phyloP scores from a whole-genome alignment of 805 yeast genomes.

The Starmera amethionina region DNA sequence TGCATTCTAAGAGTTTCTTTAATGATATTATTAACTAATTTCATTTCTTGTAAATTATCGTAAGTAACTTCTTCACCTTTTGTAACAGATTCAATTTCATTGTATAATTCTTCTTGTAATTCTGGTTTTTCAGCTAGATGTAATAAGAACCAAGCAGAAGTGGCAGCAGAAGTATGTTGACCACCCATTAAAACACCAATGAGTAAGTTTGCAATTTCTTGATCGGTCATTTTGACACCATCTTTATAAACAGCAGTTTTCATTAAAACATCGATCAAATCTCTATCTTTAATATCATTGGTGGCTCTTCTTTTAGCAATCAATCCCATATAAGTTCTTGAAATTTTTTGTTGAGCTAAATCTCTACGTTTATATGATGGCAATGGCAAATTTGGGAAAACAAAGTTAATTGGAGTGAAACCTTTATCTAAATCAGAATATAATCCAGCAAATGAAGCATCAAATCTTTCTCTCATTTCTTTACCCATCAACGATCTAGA shows the following conservation, averaged over 20 bases:
- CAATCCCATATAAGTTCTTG: slow-evolving; percentile 70
- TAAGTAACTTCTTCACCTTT: slow-evolving; percentile 58
- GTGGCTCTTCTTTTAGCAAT: slow-evolving; percentile 63
- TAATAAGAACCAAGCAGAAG: slow-evolving; percentile 89
- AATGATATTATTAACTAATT: slow-evolving; percentile 71
- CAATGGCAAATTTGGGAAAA: slow-evolving; percentile 87
- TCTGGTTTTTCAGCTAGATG: slow-evolving; percentile 86
- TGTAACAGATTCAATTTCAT: slow-evolving; percentile 62
- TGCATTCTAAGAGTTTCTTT: slow-evolving; percentile 94
- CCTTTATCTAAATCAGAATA: slow-evolving; percentile 94
- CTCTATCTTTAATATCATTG: slow-evolving; percentile 77
- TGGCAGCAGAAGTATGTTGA: slow-evolving; percentile 95
- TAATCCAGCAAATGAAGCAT: slow-evolving; percentile 72
- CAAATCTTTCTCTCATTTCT: slow-evolving; percentile 78
- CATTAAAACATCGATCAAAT: slow-evolving; percentile 83
- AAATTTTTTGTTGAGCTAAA: slow-evolving; percentile 73
- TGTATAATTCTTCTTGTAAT: slow-evolving; percentile 69
- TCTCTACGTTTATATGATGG: slow-evolving; percentile 82
- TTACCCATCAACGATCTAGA: slow-evolving; percentile 86
- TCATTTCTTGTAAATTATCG: slow-evolving; percentile 76
- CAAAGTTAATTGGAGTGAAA: slow-evolving; percentile 92
- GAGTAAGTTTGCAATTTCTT: slow-evolving; percentile 85
- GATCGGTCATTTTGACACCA: slow-evolving; percentile 89
- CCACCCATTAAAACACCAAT: slow-evolving; percentile 99
- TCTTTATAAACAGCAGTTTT: slow-evolving; percentile 80